These are phyloP conservation scores for Xanthoceras sorbifolium DNA, from an alignment of 345 rosid species.

Conservation along the genomic window DNA sequence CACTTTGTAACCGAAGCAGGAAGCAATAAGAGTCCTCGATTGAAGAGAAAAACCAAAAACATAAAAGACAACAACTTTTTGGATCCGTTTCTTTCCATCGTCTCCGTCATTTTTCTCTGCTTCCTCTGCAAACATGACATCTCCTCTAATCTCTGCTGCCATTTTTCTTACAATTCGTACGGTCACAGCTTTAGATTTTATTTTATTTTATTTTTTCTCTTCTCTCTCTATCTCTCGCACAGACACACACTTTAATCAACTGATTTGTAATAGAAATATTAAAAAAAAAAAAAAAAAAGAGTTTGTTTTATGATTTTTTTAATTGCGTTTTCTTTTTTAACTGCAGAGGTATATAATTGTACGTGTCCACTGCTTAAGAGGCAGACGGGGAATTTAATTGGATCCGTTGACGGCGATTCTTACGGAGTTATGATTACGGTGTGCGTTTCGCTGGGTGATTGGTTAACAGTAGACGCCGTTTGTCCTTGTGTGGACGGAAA, in stretches of 20 bases:
- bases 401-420: constrained; percentile 13
- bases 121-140: not conserved
- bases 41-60: not conserved
- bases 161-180: constrained; percentile 13
- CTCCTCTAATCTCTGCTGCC: constrained; percentile 17
- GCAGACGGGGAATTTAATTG: constrained; percentile 17
- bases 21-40: constrained; percentile 19
- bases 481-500: constrained; percentile 31
- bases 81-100: constrained; percentile 15
- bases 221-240: not conserved
- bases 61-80: not conserved
- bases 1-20: constrained; percentile 14
- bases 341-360: not conserved
- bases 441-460: not conserved
- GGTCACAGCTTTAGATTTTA: not conserved
- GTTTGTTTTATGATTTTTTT: not conserved
- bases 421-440: not conserved
- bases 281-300: no score
- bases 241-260: constrained; percentile 8
- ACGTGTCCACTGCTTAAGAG: constrained; percentile 23
- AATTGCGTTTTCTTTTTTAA: constrained; percentile 7
- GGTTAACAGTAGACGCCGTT: constrained; percentile 26
- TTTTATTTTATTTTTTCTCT: not conserved
- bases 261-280: not conserved
- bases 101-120: constrained; percentile 4